Percentiles rank a stretch among this genome's conserved stretches.
These are phyloP conservation scores for Plasmodium gonderi DNA, from an alignment of 169 alveolate genomes.

Conservation along the genomic window DNA sequence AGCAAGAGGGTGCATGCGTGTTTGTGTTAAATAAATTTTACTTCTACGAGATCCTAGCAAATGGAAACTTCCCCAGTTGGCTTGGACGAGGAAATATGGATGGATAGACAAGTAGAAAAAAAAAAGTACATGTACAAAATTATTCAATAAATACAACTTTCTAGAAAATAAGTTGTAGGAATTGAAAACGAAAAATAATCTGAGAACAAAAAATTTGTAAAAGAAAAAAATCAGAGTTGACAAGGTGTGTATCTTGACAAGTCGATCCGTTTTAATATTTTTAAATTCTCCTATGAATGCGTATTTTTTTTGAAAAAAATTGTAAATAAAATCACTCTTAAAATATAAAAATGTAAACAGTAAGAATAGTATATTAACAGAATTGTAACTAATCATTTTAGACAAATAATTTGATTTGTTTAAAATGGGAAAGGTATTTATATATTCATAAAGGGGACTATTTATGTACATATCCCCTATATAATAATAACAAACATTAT, in stretches of 20 bases:
- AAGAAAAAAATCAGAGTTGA: slow-evolving; percentile 67
- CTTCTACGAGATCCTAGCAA: slow-evolving; percentile 40
- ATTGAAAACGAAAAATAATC: slow-evolving; percentile 64
- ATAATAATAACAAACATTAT: not conserved
- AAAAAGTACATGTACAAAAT: slow-evolving; percentile 44
- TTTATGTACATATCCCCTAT: not conserved
- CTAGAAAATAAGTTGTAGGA: slow-evolving; percentile 51
- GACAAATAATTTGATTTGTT: slow-evolving; percentile 22
- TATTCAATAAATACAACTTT: slow-evolving; percentile 21
- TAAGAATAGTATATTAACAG: slow-evolving; percentile 62
- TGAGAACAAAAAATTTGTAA: slow-evolving; percentile 50
- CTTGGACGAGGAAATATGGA: slow-evolving; percentile 66
- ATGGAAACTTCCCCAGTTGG: slow-evolving; percentile 76
- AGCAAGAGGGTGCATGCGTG: too few species aligned
- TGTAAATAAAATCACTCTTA: slow-evolving; percentile 42
- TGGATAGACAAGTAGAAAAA: slow-evolving; percentile 33
- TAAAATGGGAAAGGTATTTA: slow-evolving; percentile 3
- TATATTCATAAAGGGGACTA: not conserved
- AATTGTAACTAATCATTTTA: slow-evolving; percentile 49
- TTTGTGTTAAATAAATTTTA: too few species aligned
- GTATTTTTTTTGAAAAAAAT: slow-evolving; percentile 67
- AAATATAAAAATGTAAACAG: slow-evolving; percentile 48
- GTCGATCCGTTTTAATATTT: slow-evolving; percentile 52
- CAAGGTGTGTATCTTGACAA: slow-evolving; percentile 59
- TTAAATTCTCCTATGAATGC: slow-evolving; percentile 75